Conservation (phyloP, 768 basidiomycete species). For the Mrakia blollopis region DNA sequence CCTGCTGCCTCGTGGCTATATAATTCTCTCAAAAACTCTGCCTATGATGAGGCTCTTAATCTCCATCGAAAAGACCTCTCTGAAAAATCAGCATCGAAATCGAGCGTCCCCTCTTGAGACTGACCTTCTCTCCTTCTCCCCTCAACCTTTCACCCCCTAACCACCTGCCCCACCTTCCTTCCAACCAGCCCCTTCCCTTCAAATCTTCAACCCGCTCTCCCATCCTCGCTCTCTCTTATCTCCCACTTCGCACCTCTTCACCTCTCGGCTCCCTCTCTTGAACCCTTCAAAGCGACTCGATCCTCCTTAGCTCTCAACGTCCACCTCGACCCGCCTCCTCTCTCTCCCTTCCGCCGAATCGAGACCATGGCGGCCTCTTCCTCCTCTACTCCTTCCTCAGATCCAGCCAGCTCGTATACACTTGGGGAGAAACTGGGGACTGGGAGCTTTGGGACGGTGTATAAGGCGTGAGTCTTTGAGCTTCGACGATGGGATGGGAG, state of each 20-base stretch:
- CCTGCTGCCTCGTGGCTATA: too few relatives aligned
- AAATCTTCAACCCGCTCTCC: too few relatives aligned
- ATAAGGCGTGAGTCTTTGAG: constrained; percentile 63
- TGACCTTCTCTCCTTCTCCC: background rate
- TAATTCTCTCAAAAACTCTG: too few relatives aligned
- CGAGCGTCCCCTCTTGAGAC: background rate
- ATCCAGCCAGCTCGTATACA: constrained; percentile 6
- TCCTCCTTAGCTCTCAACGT: background rate
- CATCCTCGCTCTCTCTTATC: too few relatives aligned
- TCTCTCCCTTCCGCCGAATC: background rate
- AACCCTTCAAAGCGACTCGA: too few relatives aligned
- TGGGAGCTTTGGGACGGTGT: constrained; percentile 93
- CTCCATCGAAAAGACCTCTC: too few relatives aligned
- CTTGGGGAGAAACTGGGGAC: constrained; percentile 94
- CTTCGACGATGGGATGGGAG: too few relatives aligned
- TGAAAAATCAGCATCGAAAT: too few relatives aligned
- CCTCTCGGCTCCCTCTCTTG: too few relatives aligned
- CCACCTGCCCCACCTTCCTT: background rate
- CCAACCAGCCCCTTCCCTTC: too few relatives aligned
- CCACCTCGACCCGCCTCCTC: background rate
- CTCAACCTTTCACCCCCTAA: background rate
- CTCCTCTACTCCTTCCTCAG: background rate
- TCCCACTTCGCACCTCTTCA: too few relatives aligned
- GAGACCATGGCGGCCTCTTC: background rate
- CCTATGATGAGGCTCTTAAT: too few relatives aligned